Base-by-base conservation (phyloP, 208 protist species). In the Trypanosomatidae sp. region DNA sequence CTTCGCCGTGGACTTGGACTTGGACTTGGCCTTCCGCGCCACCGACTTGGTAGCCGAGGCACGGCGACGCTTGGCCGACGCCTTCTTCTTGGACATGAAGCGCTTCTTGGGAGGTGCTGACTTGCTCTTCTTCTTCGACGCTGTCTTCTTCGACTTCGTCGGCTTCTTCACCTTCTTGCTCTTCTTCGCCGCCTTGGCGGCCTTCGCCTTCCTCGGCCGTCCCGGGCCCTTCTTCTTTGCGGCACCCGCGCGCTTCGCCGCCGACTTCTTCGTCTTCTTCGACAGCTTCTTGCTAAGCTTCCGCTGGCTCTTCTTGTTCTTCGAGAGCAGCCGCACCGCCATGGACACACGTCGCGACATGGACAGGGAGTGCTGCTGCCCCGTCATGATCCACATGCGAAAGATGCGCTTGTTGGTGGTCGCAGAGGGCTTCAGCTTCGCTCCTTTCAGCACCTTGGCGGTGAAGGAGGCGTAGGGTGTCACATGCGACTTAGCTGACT, bases 311-410 rank as follows among this genome's bases (percentile, higher is more conserved):
- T 67, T n/a, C 50, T 79, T 79, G 17, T 44, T 59, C 36, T n/a
- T n/a, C n/a, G n/a, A n/a, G n/a, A 86, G 70, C 13, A 86, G 71
- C 1, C 81, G 77, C 65, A 74, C 73, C 8, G 81, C 81, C 56
- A 73, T 79, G 10, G 73, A 49, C 0, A 86, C 56, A n/a, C 77
- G 80, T 44, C 69, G 65, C 49, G 33, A 39, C 28, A 53, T 6
- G 0, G 74, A 74, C 13, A 80, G 59, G 0, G 39, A 66, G 39
- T 46, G 74, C 64, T 84, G 80, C 44, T 71, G 44, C 2, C 66
- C 47, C 1, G 76, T 84, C 47, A 84, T 43, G 47, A 70, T 49
- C 80, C 80, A 84, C 66, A 80, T 60, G 39, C 74, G 74, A 6
- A 74, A 68, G 3, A 84, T 62, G 43, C 74, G 74, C 5, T 66